Base-by-base conservation (phyloP, 805 yeast genomes). In the Peterozyma xylosa region DNA sequence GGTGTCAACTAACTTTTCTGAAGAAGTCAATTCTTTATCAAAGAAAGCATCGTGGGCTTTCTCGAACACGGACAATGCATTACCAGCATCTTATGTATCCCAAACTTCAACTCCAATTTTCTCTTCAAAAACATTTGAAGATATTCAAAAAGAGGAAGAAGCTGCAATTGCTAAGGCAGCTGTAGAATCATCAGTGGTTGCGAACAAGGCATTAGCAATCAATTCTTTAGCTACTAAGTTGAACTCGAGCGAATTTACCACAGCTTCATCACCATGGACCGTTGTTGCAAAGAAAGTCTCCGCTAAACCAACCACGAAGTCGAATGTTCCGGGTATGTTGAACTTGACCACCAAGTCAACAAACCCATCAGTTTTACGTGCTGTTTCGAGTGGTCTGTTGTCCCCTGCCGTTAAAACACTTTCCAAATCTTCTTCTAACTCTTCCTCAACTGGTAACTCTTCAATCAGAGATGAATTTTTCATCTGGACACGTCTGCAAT, bases 401-500 rank as follows among this genome's bases (percentile, higher is more conserved):
- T n/a, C 32, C 7, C 16, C 49, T 16, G 38, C 47, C 49, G 3
- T 40, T 48, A 5, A 48, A 38, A 27, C 53, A 54, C 33, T 35
- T 53, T 3, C 52, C 37, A 35, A 42, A n/a, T 33, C 30, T 14
- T 33, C 42, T 11, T 18, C 46, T 13, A 32, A 48, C 17, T 15
- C 48, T 3, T 35, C 48, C 10, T 37, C 46, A 29, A 53, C 69
- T 2, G 55, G 64, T n/a, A 57, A 55, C 39, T 47, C 61, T 13
- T 58, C 61, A 6, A 57, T 58, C 16, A 67, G 75, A 15, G 78
- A 80, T 57, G 86, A 81, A 47, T 82, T 85, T 48, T 61, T 85
- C 49, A 60, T 68, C 16, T 85, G 95, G 95, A 82, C 88, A 48
- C 76, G 86, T 53, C 58, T 76, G 3, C 77, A 81, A 50, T 69